phyloP scores from a whole-genome alignment of 75 land plant genomes.

The Adiantum capillusveneris region DNA sequence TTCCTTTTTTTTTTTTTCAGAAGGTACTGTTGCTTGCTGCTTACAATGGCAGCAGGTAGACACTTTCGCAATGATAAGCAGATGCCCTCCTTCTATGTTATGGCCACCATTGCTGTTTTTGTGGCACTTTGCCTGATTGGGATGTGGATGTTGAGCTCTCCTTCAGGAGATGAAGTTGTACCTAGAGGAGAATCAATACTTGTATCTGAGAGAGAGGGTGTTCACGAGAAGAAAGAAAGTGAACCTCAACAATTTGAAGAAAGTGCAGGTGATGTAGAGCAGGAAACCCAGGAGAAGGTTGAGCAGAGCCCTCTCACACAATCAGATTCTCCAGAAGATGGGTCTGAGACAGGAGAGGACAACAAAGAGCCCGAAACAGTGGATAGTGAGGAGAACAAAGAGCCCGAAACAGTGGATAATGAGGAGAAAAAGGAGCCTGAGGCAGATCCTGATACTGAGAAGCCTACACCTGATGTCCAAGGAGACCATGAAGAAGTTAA shows the following conservation, averaged over 20 bases:
- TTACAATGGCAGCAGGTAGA: not conserved
- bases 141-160: slow-evolving; percentile 57
- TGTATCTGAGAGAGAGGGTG: not conserved
- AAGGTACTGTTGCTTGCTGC: too few species aligned
- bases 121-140: slow-evolving; percentile 57
- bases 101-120: slow-evolving; percentile 37
- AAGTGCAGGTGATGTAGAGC: not conserved
- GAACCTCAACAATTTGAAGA: slow-evolving; percentile 2
- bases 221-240: not conserved
- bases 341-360: not conserved
- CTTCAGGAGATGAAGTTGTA: slow-evolving; percentile 17
- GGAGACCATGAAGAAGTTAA: slow-evolving; percentile 9
- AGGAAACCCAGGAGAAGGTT: not conserved
- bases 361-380: slow-evolving; percentile 7
- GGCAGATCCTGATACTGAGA: slow-evolving; percentile 14
- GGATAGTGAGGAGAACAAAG: slow-evolving; percentile 9
- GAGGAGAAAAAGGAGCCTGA: slow-evolving; percentile 15
- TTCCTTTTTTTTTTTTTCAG: too few species aligned
- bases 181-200: not conserved
- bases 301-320: slow-evolving; percentile 2
- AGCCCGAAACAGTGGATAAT: not conserved
- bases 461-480: not conserved
- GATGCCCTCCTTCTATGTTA: slow-evolving; percentile 24
- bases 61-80: slow-evolving; percentile 21
- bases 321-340: not conserved